Evolutionary conservation across 129 eudicot genomes (phyloP), one percentile per base, ranked within the genome.

Genomic region (Apium graveolens): DNA sequence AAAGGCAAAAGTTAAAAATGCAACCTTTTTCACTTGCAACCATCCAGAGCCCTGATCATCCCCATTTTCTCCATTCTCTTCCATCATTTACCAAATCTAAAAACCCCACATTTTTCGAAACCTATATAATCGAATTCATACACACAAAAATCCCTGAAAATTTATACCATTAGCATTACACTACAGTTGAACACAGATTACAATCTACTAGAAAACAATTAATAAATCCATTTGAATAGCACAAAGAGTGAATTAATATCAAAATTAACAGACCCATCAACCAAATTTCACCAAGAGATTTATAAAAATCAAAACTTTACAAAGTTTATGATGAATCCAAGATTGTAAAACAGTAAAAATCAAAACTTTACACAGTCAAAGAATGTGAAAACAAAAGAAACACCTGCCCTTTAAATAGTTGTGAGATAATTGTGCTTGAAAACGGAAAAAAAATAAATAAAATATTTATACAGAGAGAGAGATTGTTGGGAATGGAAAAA

Each of bases 41-140:
- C 98, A 93, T 82, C 98, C 98, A 76, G 96, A 89, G 46, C 92
- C 91, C 79, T 93, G 96, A 88, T 91, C 97, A 88, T 93, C 97
- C 70, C 79, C 87, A 45, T 79, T 88, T 70, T 83, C 89, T 83
- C 79, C 95, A 83, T 82, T 76, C 74, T 49, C 84, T 66, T 91
- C 98, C 87, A 90, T 92, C 85, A n/a, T 65, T 26, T 18, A 65
- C 32, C 21, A 27, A 66, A 32, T 16, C 24, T 2, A 31, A 32
- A 66, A 31, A 31, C 34, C 10, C 72, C 9, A 49, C 68, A 60
- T 60, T 26, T 32, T 60, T 60, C 32, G 16, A 60, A 26, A 60
- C 8, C 29, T 7, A 60, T 60, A 7, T 60, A 9, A 60, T 21
- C n/a, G 1, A 60, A 60, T 49, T 16, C 9, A 49, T 1, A 49